These are phyloP conservation scores for Dioscorea zingiberensis DNA, from an alignment of 106 monocot genomes.

Conservation along the genomic window DNA sequence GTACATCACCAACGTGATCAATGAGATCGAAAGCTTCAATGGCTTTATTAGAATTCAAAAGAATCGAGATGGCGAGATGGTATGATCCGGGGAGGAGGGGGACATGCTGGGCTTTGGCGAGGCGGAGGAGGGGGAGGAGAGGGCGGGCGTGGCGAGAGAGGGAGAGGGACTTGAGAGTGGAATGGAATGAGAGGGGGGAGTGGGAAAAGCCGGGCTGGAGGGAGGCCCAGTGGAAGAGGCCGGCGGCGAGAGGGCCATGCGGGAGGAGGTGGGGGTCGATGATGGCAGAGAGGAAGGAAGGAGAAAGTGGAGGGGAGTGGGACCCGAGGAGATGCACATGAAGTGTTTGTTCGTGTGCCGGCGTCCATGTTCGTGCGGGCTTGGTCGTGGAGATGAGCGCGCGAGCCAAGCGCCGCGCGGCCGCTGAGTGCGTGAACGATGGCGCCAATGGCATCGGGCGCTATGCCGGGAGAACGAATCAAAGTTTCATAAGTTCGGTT, in stretches of 20 bases:
- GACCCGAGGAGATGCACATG: too few species aligned
- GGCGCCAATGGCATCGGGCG: not conserved
- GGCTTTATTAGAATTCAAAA: slow-evolving; percentile 15
- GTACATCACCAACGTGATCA: not conserved
- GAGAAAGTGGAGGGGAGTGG: slow-evolving; percentile 30
- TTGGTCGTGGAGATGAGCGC: slow-evolving; percentile 27
- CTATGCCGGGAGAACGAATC: not conserved
- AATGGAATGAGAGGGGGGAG: slow-evolving; percentile 27
- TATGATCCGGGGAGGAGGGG: slow-evolving; percentile 20
- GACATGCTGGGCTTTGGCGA: slow-evolving; percentile 21
- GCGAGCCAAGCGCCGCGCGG: slow-evolving; percentile 17
- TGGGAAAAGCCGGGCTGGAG: slow-evolving; percentile 45
- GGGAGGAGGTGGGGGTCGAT: slow-evolving; percentile 53
- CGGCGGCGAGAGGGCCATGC: slow-evolving; percentile 36
- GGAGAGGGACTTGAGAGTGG: slow-evolving; percentile 42
- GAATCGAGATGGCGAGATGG: slow-evolving; percentile 23
- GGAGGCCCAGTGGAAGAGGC: slow-evolving; percentile 53
- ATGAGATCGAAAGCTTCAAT: slow-evolving; percentile 30
- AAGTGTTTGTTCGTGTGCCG: slow-evolving; percentile 27
- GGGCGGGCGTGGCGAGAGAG: slow-evolving; percentile 13
- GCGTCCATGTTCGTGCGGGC: slow-evolving; percentile 20
- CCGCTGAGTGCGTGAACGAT: not conserved
- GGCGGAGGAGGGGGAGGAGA: slow-evolving; percentile 21
- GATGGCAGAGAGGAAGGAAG: slow-evolving; percentile 10
- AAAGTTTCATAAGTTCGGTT: too few species aligned